Conservation (phyloP, 345 rosid genomes). For the Nephelium lappaceum region DNA sequence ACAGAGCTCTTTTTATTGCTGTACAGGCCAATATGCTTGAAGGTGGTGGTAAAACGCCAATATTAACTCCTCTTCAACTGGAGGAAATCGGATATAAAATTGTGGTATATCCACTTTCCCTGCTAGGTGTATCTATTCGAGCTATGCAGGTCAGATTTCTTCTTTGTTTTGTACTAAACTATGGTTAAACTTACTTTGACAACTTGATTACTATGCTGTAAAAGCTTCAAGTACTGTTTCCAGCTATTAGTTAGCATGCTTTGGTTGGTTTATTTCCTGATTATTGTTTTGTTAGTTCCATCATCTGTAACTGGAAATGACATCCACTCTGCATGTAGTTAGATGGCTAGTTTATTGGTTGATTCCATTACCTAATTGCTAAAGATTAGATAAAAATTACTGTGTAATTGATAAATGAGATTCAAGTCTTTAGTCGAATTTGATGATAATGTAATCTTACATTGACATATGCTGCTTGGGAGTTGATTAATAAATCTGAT, state of each 20-base stretch:
- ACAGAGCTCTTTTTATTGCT: slow-evolving; percentile 14
- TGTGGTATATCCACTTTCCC: slow-evolving; percentile 76
- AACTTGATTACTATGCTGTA: neutral
- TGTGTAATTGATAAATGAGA: neutral
- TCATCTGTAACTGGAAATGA: neutral
- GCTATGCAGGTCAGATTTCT: slow-evolving; percentile 81
- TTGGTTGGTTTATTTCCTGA: neutral
- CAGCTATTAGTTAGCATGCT: neutral
- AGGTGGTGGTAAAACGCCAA: slow-evolving; percentile 88
- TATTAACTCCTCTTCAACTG: slow-evolving; percentile 71
- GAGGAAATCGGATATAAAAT: slow-evolving; percentile 87
- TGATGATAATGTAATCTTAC: neutral
- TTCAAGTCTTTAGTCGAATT: neutral
- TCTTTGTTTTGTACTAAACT: neutral
- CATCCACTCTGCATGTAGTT: neutral
- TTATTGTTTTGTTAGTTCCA: neutral
- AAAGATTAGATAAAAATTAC: neutral
- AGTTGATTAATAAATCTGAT: neutral
- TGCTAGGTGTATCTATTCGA: slow-evolving; percentile 83
- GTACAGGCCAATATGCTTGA: slow-evolving; percentile 84
- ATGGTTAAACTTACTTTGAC: neutral
- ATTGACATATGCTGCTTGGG: neutral
- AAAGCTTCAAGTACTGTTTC: neutral
- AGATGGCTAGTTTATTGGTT: neutral
- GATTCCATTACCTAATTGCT: neutral